Evolutionary conservation across 2,329 filamentous ascomycete genomes (phyloP), one percentile per base, ranked within the genome.

Genomic region (Alternaria gansuensis): DNA sequence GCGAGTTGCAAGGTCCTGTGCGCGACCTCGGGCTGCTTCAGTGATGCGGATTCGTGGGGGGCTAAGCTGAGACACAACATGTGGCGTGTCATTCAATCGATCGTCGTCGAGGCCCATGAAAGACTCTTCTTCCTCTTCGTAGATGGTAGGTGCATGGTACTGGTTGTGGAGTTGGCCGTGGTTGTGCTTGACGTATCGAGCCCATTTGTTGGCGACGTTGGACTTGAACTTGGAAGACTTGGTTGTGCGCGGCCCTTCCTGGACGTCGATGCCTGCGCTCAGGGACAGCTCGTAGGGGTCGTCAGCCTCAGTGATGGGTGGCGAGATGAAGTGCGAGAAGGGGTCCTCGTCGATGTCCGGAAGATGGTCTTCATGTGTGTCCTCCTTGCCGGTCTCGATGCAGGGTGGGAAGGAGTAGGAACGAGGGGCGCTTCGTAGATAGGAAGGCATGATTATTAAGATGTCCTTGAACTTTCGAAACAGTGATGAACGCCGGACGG

Each of bases 321-420:
- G 78, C 7, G 74, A 76, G 21, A 80, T 70, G 70, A 80, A 80
- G 69, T 80, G 78, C 31, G 77, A 73, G 58, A 79, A 79, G 6
- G 78, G 78, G 40, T 80, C 76, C 40, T 80, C 77, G 57, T 80
- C 78, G 55, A 80, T 80, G 55, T 79, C 75, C 13, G 74, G 75
- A 2, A 79, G 75, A 10, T 69, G 59, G 11, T 48, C 31, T 8
- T 65, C 52, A 2, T 56, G 31, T 6, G 66, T 28, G 44, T 62
- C 66, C 48, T 68, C 64, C 34, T 72, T 69, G 48, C 70, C 57
- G 46, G 52, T 68, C 43, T 76, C 68, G 51, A 77, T 61, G 62
- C 69, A 74, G 26, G 75, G 75, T 49, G 74, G 75, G 57, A 69
- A 77, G 1, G 75, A 77, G 56, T 73, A 75, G 28, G 74, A 70